Evolutionary conservation across 495 filamentous ascomycete species (phyloP).

Genomic region (Penicillium robsamsonii): DNA sequence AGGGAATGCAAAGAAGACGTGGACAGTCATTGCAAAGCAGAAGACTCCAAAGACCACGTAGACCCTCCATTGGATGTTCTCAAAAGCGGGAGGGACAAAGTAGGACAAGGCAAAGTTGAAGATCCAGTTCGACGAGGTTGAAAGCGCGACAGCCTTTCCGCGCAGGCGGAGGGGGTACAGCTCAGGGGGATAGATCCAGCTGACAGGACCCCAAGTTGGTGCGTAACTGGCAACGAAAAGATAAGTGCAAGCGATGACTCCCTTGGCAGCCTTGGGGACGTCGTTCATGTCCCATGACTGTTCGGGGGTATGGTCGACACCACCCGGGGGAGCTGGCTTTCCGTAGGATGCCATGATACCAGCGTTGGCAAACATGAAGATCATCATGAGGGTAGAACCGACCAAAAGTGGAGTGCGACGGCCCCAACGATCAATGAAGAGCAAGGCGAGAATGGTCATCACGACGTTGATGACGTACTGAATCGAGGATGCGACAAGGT

Average conservation of each 20-base stretch:
- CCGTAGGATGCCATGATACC: constrained; percentile 58
- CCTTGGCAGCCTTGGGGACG: constrained; percentile 44
- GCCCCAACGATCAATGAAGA: constrained; percentile 63
- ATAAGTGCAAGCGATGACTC: constrained; percentile 62
- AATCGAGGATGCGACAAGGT: constrained; percentile 66
- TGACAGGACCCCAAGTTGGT: constrained; percentile 61
- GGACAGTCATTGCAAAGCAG: constrained; percentile 66
- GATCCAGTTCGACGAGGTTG: constrained; percentile 71
- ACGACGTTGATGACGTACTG: constrained; percentile 66
- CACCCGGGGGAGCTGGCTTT: constrained; percentile 51
- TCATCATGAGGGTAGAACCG: constrained; percentile 65
- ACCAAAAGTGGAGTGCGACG: constrained; percentile 62
- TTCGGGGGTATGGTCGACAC: constrained; percentile 35
- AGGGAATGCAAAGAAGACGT: constrained; percentile 79
- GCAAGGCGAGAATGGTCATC: constrained; percentile 53
- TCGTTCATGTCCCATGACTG: constrained; percentile 41
- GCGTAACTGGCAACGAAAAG: constrained; percentile 63
- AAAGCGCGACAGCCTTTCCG: constrained; percentile 68
- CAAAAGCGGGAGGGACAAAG: constrained; percentile 75
- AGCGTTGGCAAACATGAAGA: constrained; percentile 68
- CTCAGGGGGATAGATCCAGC: constrained; percentile 68
- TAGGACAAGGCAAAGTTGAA: constrained; percentile 80
- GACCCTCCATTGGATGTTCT: constrained; percentile 68
- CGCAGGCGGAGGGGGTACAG: constrained; percentile 64
- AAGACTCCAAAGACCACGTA: constrained; percentile 79